Percentiles rank a stretch among this genome's conserved stretches.
Evolutionary conservation across 257 asterid genomes (phyloP).

Genomic region (Fraxinus quadrangulata): DNA sequence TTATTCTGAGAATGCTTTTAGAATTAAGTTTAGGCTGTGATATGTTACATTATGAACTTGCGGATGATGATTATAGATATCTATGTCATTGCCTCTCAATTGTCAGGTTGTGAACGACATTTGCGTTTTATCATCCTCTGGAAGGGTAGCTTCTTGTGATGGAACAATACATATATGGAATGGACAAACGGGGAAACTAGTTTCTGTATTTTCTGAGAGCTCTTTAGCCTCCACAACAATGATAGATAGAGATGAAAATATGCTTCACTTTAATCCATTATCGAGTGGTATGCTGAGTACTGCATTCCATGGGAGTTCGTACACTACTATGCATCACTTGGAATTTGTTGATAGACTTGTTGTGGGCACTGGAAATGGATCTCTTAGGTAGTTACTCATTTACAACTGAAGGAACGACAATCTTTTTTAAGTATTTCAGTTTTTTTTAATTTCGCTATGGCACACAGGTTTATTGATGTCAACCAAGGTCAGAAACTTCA

Average conservation of each 20-base stretch:
- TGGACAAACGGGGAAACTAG: slow-evolving; percentile 79
- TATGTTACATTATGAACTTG: slow-evolving; percentile 16
- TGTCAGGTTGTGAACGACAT: slow-evolving; percentile 88
- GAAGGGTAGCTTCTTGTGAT: slow-evolving; percentile 97
- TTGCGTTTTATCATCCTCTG: slow-evolving; percentile 68
- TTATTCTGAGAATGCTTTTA: slow-evolving; percentile 12
- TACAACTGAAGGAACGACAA: slow-evolving; percentile 2
- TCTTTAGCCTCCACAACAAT: slow-evolving; percentile 49
- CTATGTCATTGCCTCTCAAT: slow-evolving; percentile 23
- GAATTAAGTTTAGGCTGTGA: not conserved
- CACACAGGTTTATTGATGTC: slow-evolving; percentile 84
- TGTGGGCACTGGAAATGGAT: slow-evolving; percentile 93
- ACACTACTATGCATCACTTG: slow-evolving; percentile 82
- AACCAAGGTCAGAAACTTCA: slow-evolving; percentile 88
- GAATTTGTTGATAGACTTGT: slow-evolving; percentile 65
- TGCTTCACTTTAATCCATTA: slow-evolving; percentile 72
- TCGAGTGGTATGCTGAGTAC: slow-evolving; percentile 76
- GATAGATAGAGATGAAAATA: slow-evolving; percentile 66
- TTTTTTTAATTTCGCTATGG: slow-evolving; percentile 21
- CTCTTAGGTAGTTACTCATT: slow-evolving; percentile 68
- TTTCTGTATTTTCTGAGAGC: slow-evolving; percentile 76
- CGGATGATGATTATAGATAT: slow-evolving; percentile 18
- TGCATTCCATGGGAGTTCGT: slow-evolving; percentile 81
- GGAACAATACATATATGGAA: slow-evolving; percentile 96
- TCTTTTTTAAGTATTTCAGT: slow-evolving; percentile 3